A percentile compares a stretch with the other conserved stretches of the same genome.
These are phyloP conservation scores for Lablab purpureus DNA, from an alignment of 306 rosid genomes.

Conservation along the genomic window DNA sequence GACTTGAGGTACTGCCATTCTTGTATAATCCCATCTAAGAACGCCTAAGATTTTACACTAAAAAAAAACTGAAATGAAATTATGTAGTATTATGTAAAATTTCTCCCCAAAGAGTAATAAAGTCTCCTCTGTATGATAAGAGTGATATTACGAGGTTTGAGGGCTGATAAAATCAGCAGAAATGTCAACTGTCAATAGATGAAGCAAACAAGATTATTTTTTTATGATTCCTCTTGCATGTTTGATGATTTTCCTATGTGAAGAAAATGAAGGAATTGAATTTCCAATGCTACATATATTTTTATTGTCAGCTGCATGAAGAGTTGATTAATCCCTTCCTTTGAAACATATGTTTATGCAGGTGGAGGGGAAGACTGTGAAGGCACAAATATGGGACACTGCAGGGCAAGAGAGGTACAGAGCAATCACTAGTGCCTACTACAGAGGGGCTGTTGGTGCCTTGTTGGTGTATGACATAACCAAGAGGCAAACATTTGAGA, in stretches of 20 bases:
- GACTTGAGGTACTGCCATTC: not conserved
- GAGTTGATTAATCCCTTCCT: constrained; percentile 9
- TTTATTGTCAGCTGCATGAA: not conserved
- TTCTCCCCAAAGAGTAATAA: not conserved
- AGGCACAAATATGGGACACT: constrained; percentile 96
- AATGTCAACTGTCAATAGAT: not conserved
- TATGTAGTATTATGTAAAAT: not conserved
- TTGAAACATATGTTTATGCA: constrained; percentile 32
- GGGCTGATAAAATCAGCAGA: not conserved
- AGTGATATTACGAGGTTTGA: not conserved
- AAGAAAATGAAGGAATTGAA: not conserved
- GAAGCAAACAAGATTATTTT: not conserved
- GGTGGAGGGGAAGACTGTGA: constrained; percentile 87
- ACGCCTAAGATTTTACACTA: not conserved
- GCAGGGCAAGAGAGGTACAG: constrained; percentile 91
- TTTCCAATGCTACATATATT: not conserved
- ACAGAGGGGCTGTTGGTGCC: constrained; percentile 89
- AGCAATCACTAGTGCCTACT: constrained; percentile 86
- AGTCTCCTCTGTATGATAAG: not conserved
- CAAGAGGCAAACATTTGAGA: constrained; percentile 80
- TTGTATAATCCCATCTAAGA: not conserved
- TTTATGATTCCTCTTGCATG: not conserved
- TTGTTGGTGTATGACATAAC: constrained; percentile 80
- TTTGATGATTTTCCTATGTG: constrained; percentile 10
- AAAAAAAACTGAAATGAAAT: not conserved